phyloP scores from a whole-genome alignment of 805 yeast genomes.

The Candida khao-thaluensis region DNA sequence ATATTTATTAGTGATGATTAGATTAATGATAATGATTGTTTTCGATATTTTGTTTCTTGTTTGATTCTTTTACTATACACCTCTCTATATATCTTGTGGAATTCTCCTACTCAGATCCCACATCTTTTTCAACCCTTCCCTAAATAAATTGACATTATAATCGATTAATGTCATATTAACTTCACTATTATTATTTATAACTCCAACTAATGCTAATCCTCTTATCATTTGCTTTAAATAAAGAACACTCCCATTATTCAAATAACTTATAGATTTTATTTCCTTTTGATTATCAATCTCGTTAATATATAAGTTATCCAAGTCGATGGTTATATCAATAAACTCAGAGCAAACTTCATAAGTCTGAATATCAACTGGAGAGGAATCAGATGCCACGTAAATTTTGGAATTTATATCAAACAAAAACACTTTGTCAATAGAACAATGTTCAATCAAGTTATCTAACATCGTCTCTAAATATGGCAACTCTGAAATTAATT shows the following conservation, averaged over 20 bases:
- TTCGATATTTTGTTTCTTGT: neutral
- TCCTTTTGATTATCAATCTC: slow-evolving; percentile 27
- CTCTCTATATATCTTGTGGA: neutral
- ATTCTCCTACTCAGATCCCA: slow-evolving; percentile 44
- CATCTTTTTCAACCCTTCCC: slow-evolving; percentile 71
- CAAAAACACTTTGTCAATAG: slow-evolving; percentile 87
- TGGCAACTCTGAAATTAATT: slow-evolving; percentile 84
- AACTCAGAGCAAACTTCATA: slow-evolving; percentile 97
- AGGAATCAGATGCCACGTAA: slow-evolving; percentile 92
- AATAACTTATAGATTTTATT: slow-evolving; percentile 65
- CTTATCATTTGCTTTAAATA: slow-evolving; percentile 90
- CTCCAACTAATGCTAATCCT: slow-evolving; percentile 87
- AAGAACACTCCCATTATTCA: slow-evolving; percentile 81
- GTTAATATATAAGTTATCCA: slow-evolving; percentile 64
- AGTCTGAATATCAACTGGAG: slow-evolving; percentile 92
- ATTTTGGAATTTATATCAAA: slow-evolving; percentile 92
- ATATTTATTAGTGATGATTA: slow-evolving; percentile 7
- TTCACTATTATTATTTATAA: slow-evolving; percentile 44
- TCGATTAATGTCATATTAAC: slow-evolving; percentile 69
- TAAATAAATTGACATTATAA: slow-evolving; percentile 81
- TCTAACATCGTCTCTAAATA: slow-evolving; percentile 86
- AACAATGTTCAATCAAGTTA: slow-evolving; percentile 81
- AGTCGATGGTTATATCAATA: slow-evolving; percentile 88
- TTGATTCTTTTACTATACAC: neutral
- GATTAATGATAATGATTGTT: slow-evolving; percentile 13